A percentile compares a stretch with the other conserved stretches of the same genome.
phyloP scores from a whole-genome alignment of 495 filamentous ascomycete species.

The Aspergillus mulundensis region DNA sequence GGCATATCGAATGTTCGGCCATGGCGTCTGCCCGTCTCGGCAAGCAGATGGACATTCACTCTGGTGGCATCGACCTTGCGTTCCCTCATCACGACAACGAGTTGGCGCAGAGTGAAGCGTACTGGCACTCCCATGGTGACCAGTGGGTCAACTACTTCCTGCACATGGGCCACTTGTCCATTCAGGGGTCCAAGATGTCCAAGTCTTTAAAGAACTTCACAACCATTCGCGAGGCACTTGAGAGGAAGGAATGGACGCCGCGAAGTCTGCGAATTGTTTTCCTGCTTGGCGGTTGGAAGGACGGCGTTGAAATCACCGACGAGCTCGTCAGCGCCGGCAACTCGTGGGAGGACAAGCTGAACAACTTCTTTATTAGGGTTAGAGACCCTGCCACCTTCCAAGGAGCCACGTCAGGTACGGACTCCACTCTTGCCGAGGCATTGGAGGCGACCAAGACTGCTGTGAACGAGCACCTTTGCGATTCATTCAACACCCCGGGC shows the following conservation, averaged over 20 bases:
- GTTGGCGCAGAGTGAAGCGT: constrained; percentile 90
- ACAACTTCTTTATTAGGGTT: constrained; percentile 87
- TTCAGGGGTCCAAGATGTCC: constrained; percentile 89
- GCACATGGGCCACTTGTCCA: constrained; percentile 92
- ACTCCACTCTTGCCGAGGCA: constrained; percentile 31
- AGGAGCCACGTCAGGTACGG: constrained; percentile 28
- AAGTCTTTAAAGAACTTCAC: constrained; percentile 96
- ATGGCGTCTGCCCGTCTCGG: constrained; percentile 91
- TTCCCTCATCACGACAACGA: constrained; percentile 99
- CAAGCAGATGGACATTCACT: constrained; percentile 83
- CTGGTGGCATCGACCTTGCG: constrained; percentile 85
- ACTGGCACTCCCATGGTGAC: constrained; percentile 54
- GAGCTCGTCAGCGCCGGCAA: constrained; percentile 70
- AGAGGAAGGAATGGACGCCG: constrained; percentile 70
- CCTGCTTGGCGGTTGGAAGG: constrained; percentile 81
- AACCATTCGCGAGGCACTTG: constrained; percentile 84
- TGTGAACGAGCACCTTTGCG: constrained; percentile 63
- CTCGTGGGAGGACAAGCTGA: constrained; percentile 76
- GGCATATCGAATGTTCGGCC: constrained; percentile 97
- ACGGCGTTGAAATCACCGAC: constrained; percentile 84
- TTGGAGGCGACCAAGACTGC: constrained; percentile 62
- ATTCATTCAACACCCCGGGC: constrained; percentile 83
- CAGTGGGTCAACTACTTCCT: constrained; percentile 96
- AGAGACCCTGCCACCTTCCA: constrained; percentile 41
- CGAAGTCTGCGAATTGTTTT: constrained; percentile 82